Evolutionary conservation across 352 stramenopile genomes (phyloP).

Genomic region (Phytopythium litorale): DNA sequence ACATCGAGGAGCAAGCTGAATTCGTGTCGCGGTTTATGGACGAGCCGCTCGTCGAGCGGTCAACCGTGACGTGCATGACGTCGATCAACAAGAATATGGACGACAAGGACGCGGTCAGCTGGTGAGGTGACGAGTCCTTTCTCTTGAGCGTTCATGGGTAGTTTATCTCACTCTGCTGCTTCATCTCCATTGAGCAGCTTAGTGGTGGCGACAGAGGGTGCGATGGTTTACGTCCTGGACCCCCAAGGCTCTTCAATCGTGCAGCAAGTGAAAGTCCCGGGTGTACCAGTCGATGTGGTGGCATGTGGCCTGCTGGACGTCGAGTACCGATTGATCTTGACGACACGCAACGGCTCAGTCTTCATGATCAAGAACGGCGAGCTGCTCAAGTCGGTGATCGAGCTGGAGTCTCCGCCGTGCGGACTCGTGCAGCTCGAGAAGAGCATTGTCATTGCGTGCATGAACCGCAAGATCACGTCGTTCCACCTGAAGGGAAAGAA

Average conservation of each 20-base stretch:
- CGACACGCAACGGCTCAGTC: constrained; percentile 80
- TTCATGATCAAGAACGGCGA: constrained; percentile 92
- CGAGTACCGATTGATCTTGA: constrained; percentile 84
- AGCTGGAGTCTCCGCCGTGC: constrained; percentile 77
- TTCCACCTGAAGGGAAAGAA: constrained; percentile 91
- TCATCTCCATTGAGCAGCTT: constrained; percentile 29
- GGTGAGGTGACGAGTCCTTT: constrained; percentile 21
- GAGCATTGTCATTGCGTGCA: constrained; percentile 84
- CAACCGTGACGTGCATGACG: constrained; percentile 85
- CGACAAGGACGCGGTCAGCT: constrained; percentile 72
- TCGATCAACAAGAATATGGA: constrained; percentile 89
- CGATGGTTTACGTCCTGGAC: constrained; percentile 76
- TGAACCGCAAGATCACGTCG: constrained; percentile 83
- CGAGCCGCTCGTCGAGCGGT: constrained; percentile 62
- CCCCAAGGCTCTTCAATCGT: constrained; percentile 68
- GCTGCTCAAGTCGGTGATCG: constrained; percentile 81
- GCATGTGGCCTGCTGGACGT: constrained; percentile 71
- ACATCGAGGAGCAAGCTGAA: constrained; percentile 79
- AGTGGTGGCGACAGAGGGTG: constrained; percentile 82
- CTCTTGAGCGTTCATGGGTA: not conserved
- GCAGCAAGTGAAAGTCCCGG: constrained; percentile 64
- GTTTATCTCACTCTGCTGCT: not conserved
- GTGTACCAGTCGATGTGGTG: constrained; percentile 74
- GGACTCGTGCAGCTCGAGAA: constrained; percentile 78
- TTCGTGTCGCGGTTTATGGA: constrained; percentile 83